Evolutionary conservation across 257 asterid genomes (phyloP).

Genomic region (Przewalskia tangutica): DNA sequence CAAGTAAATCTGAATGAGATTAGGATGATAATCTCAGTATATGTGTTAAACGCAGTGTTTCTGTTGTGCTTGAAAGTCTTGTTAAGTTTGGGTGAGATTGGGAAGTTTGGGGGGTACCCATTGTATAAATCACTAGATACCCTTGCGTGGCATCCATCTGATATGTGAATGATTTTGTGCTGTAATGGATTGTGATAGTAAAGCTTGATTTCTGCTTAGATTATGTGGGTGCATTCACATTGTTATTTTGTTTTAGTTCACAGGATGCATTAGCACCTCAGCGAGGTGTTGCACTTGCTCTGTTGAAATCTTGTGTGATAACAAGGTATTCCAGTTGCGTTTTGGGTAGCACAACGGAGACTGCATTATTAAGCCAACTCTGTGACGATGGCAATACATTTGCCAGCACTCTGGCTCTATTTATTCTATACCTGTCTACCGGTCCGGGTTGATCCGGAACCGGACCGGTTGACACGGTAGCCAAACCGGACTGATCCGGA

Average conservation of each 20-base stretch:
- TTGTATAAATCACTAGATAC: background rate
- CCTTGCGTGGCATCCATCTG: background rate
- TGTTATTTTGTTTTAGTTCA: background rate
- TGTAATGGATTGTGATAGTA: background rate
- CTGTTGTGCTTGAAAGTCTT: background rate
- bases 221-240: background rate
- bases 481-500: too few relatives aligned
- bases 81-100: background rate
- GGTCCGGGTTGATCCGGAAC: too few relatives aligned
- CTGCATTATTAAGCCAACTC: too few relatives aligned
- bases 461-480: too few relatives aligned
- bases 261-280: background rate
- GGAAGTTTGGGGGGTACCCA: background rate
- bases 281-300: background rate
- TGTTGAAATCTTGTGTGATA: background rate
- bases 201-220: background rate
- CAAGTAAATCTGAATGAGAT: constrained; percentile 31
- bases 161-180: background rate
- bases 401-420: background rate
- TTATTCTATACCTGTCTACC: too few relatives aligned
- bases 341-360: background rate
- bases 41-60: background rate
- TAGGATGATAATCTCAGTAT: background rate
- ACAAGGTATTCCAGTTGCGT: background rate
- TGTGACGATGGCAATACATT: background rate